Base-by-base conservation (phyloP, 108 stramenopile genomes). In the Discostella pseudostelligera region DNA sequence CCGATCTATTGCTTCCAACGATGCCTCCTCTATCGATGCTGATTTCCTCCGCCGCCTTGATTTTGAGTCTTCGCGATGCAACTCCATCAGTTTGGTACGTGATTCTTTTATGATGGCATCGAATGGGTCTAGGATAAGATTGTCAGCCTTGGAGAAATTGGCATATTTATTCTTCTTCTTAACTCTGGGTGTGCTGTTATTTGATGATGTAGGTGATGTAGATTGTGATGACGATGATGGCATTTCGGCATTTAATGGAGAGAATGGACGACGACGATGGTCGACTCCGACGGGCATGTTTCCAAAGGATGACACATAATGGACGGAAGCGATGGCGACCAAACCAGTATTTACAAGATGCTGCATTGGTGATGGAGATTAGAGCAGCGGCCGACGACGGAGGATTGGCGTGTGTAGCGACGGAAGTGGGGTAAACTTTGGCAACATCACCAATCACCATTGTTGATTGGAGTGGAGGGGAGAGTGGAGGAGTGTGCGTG, bases 121-220 rank as follows among this genome's bases (percentile, higher is more conserved):
- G 10, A 87, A 71, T 1, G 89, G 89, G 62, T 90, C 89, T 42
- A 71, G 44, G 45, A 56, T 59, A 17, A 78, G 59, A 19, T 82
- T 72, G 40, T 82, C 81, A 0, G 80, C 62, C 48, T 84, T 82
- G 42, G 82, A 83, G 56, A 89, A 87, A 53, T 90, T 59, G 49
- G 77, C 81, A 67, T 90, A 90, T 58, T 90, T 90, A 76, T 90
- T 90, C 70, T 83, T 84, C 39, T 87, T 89, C 59, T 83, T 76
- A 25, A 46, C 69, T 32, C 63, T 56, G 35, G 64, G 17, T 29
- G 28, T 61, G 24, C 13, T 19, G 16, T 26, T 37, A 3, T 48
- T 32, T 26, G 47, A 24, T 19, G 46, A 39, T 35, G 26, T 17
- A 26, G 32, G 29, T 8, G 3, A 16, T n/a, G 53, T 25, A 13